Evolutionary conservation across 1,139 yeast genomes (phyloP), one percentile per base, ranked within the genome.

Genomic region (Blastobotrys aristatus): DNA sequence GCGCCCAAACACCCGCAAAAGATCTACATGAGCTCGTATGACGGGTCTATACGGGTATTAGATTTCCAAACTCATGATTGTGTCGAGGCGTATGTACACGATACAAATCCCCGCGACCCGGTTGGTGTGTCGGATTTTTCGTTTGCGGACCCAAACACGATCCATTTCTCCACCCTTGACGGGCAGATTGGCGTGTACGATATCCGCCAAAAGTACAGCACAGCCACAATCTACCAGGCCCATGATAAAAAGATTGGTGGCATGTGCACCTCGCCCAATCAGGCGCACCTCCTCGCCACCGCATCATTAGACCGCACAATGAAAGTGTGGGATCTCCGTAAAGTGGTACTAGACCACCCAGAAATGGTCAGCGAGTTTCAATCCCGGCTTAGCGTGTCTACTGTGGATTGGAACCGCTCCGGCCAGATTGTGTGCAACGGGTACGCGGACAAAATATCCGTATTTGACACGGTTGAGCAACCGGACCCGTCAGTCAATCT

Each of bases 231-330:
- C 11, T 68, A 79, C 32, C 73, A 95, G 54, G 65, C 88, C 27
- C 89, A 89, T 51, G 95, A 87, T 59, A 89, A 90, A 62, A 92
- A 92, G 62, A 88, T 90, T 49, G 97, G 97, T 0, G 88, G 94
- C 1, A 85, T 92, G 64, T 65, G 84, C 0, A 76, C 87, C 20
- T 88, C 87, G 58, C 97, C 97, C 0, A 68, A 66, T 3, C 60
- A 68, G n/a, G 50, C 56, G 1, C 58, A 70, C 55, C 85, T 84
- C 54, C 73, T 89, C 2, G 94, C 92, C 2, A 83, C 96, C 0
- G 95, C 90, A 0, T 89, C 97, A 0, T 72, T 92, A 44, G 98
- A 92, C 62, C 71, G 97, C 55, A 77, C 92, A 0, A 63, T 92
- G 64, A 77, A 85, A 53, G 65, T 92, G 1, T 92, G 96, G 97